phyloP scores from a whole-genome alignment of 2,329 filamentous ascomycete genomes.

The Graphium sp. region DNA sequence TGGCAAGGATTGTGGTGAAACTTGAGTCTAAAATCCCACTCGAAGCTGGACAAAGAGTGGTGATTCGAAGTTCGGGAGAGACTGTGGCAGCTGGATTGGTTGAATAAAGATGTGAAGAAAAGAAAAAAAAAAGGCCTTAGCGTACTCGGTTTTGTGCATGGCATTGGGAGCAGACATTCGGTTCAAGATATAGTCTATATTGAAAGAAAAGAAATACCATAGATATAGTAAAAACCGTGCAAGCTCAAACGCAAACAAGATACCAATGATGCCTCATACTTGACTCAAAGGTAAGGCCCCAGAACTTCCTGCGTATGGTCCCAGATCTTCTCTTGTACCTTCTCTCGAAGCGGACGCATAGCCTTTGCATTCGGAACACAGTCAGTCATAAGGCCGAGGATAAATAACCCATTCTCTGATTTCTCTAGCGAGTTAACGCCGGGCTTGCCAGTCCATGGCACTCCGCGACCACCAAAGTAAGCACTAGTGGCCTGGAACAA shows the following conservation, averaged over 20 bases:
- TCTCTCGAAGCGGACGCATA: conserved; percentile 12
- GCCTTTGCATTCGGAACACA: conserved; percentile 14
- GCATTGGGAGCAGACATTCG: too few species aligned
- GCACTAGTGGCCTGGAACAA: conserved; percentile 18
- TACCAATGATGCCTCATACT: too few species aligned
- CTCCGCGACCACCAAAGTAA: conserved; percentile 15
- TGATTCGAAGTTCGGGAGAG: conserved; percentile 62
- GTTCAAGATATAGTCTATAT: too few species aligned
- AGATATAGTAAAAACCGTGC: too few species aligned
- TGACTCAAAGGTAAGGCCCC: conserved; percentile 6
- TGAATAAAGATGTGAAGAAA: too few species aligned
- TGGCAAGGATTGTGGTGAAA: conserved; percentile 64
- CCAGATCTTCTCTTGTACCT: conserved; percentile 13
- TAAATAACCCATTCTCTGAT: conserved; percentile 13
- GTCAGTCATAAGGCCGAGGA: conserved; percentile 15
- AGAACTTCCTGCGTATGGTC: conserved; percentile 15
- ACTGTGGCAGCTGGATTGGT: conserved; percentile 80
- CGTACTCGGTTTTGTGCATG: too few species aligned
- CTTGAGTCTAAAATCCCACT: conserved; percentile 60
- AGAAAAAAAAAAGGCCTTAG: background rate
- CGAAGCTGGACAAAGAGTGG: conserved; percentile 64
- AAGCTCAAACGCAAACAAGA: too few species aligned
- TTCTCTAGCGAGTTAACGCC: conserved; percentile 13
- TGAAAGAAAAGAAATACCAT: too few species aligned
- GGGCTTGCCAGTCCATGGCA: conserved; percentile 13